phyloP scores from a whole-genome alignment of 768 basidiomycete species.

The Scleroderma citrinum region DNA sequence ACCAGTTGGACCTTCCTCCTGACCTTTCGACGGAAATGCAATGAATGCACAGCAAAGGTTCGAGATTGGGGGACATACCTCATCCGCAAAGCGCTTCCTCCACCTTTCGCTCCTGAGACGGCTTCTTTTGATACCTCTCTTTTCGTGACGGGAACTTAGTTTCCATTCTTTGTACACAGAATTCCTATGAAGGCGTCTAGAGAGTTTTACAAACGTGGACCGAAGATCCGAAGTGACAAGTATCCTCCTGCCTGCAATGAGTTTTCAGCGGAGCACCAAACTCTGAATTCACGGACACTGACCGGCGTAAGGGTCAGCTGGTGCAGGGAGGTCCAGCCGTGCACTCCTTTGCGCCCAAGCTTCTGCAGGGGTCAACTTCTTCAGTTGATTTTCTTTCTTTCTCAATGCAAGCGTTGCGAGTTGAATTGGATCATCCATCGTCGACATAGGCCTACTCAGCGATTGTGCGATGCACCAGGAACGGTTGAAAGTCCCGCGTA shows the following conservation, averaged over 20 bases:
- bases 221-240: slow-evolving; percentile 41
- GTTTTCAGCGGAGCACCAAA: slow-evolving; percentile 4
- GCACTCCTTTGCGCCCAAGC: slow-evolving; percentile 28
- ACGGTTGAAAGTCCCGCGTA: not conserved
- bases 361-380: slow-evolving; percentile 28
- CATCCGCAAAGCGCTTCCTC: slow-evolving; percentile 73
- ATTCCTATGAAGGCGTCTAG: slow-evolving; percentile 48
- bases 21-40: slow-evolving; percentile 45
- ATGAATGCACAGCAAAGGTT: slow-evolving; percentile 10
- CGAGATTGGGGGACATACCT: slow-evolving; percentile 41
- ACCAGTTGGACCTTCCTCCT: slow-evolving; percentile 80
- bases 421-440: not conserved
- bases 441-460: not conserved
- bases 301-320: slow-evolving; percentile 56
- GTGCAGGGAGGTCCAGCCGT: slow-evolving; percentile 25
- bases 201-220: slow-evolving; percentile 44
- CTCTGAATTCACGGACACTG: slow-evolving; percentile 10
- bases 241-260: slow-evolving; percentile 55
- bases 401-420: slow-evolving; percentile 1
- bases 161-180: slow-evolving; percentile 46
- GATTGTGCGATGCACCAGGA: not conserved
- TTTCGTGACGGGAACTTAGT: slow-evolving; percentile 62
- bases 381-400: slow-evolving; percentile 11
- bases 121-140: slow-evolving; percentile 74
- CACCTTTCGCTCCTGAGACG: slow-evolving; percentile 71